Base-by-base conservation (phyloP, 192 early-diverging fungal species). In the Mortierella alpina region DNA sequence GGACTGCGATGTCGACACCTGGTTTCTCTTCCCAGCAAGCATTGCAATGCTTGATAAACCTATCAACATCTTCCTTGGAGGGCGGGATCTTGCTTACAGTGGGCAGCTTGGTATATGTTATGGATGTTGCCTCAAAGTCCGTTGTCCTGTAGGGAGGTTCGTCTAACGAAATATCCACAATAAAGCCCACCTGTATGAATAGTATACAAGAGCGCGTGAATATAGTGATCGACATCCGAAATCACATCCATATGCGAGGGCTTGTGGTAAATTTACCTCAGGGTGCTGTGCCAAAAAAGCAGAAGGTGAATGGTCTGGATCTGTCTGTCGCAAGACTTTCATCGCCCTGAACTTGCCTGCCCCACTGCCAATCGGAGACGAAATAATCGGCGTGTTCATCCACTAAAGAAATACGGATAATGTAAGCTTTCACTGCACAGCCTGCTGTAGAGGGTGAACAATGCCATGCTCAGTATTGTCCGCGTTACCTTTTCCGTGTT, bases 311-410 rank as follows among this genome's bases (percentile, higher is more conserved):
- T 89, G 88, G 31, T 83, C 75, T n/a, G 80, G 64, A 50, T 89
- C 88, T 7, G 79, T 87, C 66, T 89, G 88, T 11, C 88, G 86
- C 79, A 89, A 63, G n/a, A 83, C 86, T 42, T 89, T 89, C 88
- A 89, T 89, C 11, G 86, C 86, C 60, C 88, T 70, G 58, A 89
- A 89, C 48, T 73, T 63, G 23, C 78, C 78, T 15, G 68, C 47
- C 1, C 79, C 82, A 41, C 74, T 83, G 12, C 83, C 82, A 8
- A 73, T 74, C 15, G 45, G 65, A 4, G 59, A 55, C 0, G 88
- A 86, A 18, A 89, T 89, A 39, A 79, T 85, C 2, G 85, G 72
- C 1, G 83, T 85, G 44, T 75, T 75, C 57, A 84, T 70, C 88
- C 88, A 89, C 88, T 89, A 62, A 40, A 22, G 55, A 49, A 53